phyloP scores from a whole-genome alignment of 805 yeast genomes.

The Tetrapisispora iriomotensis region DNA sequence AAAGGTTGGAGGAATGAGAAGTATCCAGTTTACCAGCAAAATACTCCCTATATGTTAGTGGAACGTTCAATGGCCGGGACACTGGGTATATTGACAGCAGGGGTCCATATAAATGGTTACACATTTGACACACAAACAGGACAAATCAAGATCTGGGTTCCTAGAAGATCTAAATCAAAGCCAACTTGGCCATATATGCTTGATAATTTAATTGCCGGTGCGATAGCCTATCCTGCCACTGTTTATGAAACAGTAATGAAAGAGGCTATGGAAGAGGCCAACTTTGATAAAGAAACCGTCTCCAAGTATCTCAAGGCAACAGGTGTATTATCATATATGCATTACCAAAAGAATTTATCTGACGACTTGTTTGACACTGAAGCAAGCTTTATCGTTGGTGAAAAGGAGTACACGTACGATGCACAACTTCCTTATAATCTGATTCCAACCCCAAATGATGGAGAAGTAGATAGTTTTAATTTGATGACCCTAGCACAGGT shows the following conservation, averaged over 20 bases:
- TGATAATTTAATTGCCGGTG: slow-evolving; percentile 95
- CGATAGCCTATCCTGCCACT: slow-evolving; percentile 74
- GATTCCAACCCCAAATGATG: slow-evolving; percentile 54
- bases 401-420: slow-evolving; percentile 75
- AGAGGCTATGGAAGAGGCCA: slow-evolving; percentile 89
- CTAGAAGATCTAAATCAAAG: slow-evolving; percentile 66
- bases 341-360: slow-evolving; percentile 24
- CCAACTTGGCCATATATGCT: slow-evolving; percentile 85
- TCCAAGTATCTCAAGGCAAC: slow-evolving; percentile 34
- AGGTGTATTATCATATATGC: slow-evolving; percentile 66
- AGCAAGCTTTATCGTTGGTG: slow-evolving; percentile 71
- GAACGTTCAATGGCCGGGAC: slow-evolving; percentile 79
- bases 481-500: slow-evolving; percentile 56
- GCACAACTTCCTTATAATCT: slow-evolving; percentile 40
- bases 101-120: slow-evolving; percentile 81
- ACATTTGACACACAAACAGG: slow-evolving; percentile 39
- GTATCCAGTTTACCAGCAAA: slow-evolving; percentile 54
- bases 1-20: slow-evolving; percentile 82
- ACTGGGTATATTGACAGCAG: slow-evolving; percentile 82
- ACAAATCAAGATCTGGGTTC: slow-evolving; percentile 63
- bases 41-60: slow-evolving; percentile 50
- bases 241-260: slow-evolving; percentile 68
- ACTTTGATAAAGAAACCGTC: slow-evolving; percentile 48
- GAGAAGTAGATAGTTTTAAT: slow-evolving; percentile 66
- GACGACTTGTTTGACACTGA: slow-evolving; percentile 31